phyloP scores from a whole-genome alignment of 305 asterid species.

The Fraxinus ornus region DNA sequence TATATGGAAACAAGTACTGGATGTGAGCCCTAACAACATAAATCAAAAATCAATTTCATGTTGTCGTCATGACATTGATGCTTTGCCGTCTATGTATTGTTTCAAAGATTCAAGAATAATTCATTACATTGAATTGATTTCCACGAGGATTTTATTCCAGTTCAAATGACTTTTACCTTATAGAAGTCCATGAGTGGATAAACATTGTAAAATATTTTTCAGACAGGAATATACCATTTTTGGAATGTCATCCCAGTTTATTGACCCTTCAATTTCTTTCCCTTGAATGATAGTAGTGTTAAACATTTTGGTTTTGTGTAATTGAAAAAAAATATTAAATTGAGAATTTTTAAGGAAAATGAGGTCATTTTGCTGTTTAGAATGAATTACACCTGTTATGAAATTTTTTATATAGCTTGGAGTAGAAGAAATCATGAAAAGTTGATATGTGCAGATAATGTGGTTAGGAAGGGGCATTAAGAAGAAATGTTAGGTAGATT shows the following conservation, averaged over 20 bases:
- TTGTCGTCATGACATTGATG: neutral
- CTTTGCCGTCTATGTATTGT: neutral
- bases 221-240: neutral
- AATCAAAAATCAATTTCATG: neutral
- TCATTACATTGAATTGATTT: constrained; percentile 2
- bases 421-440: constrained; percentile 17
- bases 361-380: neutral
- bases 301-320: neutral
- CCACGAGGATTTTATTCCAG: constrained; percentile 19
- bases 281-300: neutral
- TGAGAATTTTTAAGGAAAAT: constrained; percentile 16
- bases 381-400: neutral
- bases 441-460: constrained; percentile 10
- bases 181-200: constrained; percentile 8
- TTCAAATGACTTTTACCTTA: constrained; percentile 8
- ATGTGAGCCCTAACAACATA: neutral
- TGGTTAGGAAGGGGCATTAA: constrained; percentile 4
- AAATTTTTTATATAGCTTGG: neutral
- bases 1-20: constrained; percentile 17
- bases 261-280: neutral
- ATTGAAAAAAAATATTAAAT: neutral
- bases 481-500: constrained; percentile 1
- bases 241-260: neutral
- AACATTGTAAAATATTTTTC: neutral
- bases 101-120: constrained; percentile 5